phyloP scores from a whole-genome alignment of 257 asterid genomes.

The Solanum neorickii region DNA sequence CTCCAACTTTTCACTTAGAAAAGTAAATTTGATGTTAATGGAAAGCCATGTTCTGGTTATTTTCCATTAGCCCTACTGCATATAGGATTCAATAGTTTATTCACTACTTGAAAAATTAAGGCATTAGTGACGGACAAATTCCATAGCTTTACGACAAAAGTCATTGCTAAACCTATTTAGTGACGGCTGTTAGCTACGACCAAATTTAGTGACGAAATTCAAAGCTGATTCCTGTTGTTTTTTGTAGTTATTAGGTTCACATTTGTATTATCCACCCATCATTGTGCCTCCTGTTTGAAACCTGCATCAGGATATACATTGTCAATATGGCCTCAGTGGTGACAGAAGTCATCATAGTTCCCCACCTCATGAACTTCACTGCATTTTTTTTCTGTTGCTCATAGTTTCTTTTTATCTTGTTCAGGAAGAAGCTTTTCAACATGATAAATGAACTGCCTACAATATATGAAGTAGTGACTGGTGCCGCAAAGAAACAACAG shows the following conservation, averaged over 20 bases:
- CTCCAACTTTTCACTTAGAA: neutral
- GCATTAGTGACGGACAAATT: neutral
- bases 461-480: constrained; percentile 61
- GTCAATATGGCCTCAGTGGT: neutral
- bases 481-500: constrained; percentile 51
- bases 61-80: neutral
- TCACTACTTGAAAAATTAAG: neutral
- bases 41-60: neutral
- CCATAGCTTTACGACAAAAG: neutral
- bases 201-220: neutral
- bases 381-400: neutral
- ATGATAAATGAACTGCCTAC: constrained; percentile 76
- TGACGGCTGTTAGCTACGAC: neutral
- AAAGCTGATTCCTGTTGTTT: neutral
- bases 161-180: neutral
- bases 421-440: constrained; percentile 71
- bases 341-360: neutral
- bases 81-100: neutral
- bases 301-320: neutral
- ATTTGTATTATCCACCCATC: neutral
- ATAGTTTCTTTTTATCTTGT: constrained; percentile 1
- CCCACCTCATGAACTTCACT: neutral
- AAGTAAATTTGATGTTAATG: neutral
- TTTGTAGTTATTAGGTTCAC: neutral
- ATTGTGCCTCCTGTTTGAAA: neutral